phyloP scores from a whole-genome alignment of 805 yeast species.

The Phaffomyces thermotolerans region DNA sequence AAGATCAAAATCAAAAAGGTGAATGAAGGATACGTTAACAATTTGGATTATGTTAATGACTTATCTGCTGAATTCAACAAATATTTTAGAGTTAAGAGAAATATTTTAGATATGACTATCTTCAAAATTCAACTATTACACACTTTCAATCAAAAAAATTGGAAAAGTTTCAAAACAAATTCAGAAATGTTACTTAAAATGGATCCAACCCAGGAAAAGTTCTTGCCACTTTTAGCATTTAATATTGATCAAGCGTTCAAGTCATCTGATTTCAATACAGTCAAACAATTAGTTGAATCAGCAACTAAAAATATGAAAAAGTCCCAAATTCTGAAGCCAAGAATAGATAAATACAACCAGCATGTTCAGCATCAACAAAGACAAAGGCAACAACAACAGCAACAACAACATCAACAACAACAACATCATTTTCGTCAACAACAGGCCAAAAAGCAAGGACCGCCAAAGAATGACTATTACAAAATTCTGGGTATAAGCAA shows the following conservation, averaged over 20 bases:
- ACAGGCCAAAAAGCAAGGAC: slow-evolving; percentile 23
- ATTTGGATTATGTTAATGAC: slow-evolving; percentile 14
- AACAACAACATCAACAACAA: slow-evolving; percentile 27
- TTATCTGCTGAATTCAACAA: slow-evolving; percentile 15
- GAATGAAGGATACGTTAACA: slow-evolving; percentile 15
- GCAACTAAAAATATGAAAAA: slow-evolving; percentile 33
- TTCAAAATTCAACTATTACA: slow-evolving; percentile 36
- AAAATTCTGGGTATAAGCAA: slow-evolving; percentile 62
- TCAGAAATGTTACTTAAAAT: slow-evolving; percentile 21
- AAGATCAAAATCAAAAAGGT: slow-evolving; percentile 18
- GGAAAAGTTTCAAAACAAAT: slow-evolving; percentile 20
- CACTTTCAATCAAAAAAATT: slow-evolving; percentile 24
- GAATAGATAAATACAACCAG: slow-evolving; percentile 24
- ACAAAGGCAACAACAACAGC: slow-evolving; percentile 38
- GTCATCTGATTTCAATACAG: slow-evolving; percentile 31
- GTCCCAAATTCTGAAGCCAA: slow-evolving; percentile 24
- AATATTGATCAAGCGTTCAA: slow-evolving; percentile 31
- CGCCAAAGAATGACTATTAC: slow-evolving; percentile 62
- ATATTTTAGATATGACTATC: slow-evolving; percentile 25
- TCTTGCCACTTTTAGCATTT: slow-evolving; percentile 32
- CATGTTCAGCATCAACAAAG: slow-evolving; percentile 29
- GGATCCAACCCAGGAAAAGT: slow-evolving; percentile 18
- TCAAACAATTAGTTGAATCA: slow-evolving; percentile 31
- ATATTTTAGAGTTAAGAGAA: slow-evolving; percentile 10
- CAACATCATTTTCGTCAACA: slow-evolving; percentile 35